Evolutionary conservation across 2,329 filamentous ascomycete species (phyloP), one percentile per base, ranked within the genome.

Genomic region (Tricladium varicosporioides): DNA sequence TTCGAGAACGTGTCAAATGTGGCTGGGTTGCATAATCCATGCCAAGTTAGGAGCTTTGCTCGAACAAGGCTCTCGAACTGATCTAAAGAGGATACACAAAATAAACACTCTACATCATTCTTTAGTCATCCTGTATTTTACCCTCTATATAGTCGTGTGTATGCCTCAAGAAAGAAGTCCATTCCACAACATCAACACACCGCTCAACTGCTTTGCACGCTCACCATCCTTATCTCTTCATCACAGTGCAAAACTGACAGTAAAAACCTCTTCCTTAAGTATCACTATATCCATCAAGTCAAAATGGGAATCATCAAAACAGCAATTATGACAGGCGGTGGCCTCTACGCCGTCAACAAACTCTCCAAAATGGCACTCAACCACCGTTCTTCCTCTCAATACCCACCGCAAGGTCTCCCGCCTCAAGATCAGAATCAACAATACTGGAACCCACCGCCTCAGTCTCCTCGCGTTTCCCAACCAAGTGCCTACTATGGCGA

Each of bases 281-380:
- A 27, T 33, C 22, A 33, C 16, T 48, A 46, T 10, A 40, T 10
- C n/a, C 2, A 13, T 10, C 4, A 11, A n/a, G n/a, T 10, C 16
- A 43, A 18, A 36, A 56, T 59, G 53, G 50, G 53, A 19, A 14
- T 59, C 14, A 51, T 56, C 33, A 60, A 60, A 32, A 57, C 54
- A 2, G 54, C 58, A 43, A 57, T 55, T 14, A 48, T 60, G 52
- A 53, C 52, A 13, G 54, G 54, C 5, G 58, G 51, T 33, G 54
- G 54, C 5, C 46, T 60, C 1, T 60, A 60, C 16, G 58, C 58
- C 2, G 42, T 60, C 33, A 54, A 57, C 36, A 49, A 60, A 43
- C 47, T 60, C 15, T 31, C 52, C 32, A 57, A 57, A 42, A 51
- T 51, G 2, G 51, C 36, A 4, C 10, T 40, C 36, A 10, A 40